A percentile compares a stretch with the other conserved stretches of the same genome.
Evolutionary conservation across 192 early-diverging fungal genomes (phyloP).

Genomic region (Chytriomyces sp.): DNA sequence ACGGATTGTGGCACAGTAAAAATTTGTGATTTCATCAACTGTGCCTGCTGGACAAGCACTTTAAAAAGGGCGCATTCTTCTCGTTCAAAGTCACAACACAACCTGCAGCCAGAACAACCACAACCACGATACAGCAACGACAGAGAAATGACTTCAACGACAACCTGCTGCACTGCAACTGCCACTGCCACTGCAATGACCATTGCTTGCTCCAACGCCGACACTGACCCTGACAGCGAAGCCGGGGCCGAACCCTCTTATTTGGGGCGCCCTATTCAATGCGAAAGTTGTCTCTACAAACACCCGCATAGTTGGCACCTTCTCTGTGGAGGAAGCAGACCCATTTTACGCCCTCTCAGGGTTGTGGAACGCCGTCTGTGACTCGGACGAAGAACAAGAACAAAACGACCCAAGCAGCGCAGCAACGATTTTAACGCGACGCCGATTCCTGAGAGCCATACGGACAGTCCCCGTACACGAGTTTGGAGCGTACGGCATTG

Average conservation of each 20-base stretch:
- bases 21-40: background rate
- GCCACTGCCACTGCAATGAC: background rate
- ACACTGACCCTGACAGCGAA: background rate
- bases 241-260: background rate
- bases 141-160: background rate
- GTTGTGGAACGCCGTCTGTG: constrained; percentile 26
- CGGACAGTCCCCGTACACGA: background rate
- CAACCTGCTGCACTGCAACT: background rate
- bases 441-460: background rate
- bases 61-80: background rate
- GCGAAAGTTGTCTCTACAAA: constrained; percentile 2
- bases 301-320: background rate
- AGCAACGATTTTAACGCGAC: background rate
- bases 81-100: background rate
- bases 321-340: background rate
- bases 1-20: background rate
- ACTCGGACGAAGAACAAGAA: constrained; percentile 17
- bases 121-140: background rate
- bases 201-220: background rate
- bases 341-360: background rate
- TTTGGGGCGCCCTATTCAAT: background rate
- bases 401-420: background rate
- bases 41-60: background rate
- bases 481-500: constrained; percentile 28
- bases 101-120: background rate